These are phyloP conservation scores for Phytophthora pistaciae DNA, from an alignment of 352 stramenopile genomes.

Conservation along the genomic window DNA sequence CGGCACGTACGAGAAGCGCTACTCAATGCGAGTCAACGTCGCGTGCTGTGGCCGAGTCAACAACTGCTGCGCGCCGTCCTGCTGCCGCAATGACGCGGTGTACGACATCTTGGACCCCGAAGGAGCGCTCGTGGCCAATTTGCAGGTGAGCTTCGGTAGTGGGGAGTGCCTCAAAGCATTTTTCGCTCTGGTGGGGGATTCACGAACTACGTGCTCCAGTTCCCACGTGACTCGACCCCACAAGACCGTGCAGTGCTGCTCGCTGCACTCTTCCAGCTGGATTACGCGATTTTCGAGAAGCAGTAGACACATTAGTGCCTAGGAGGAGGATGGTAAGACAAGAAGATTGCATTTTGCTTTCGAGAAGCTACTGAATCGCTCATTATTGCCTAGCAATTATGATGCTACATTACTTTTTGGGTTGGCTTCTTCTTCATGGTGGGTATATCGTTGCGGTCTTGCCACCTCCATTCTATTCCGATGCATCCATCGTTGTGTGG, in stretches of 20 bases:
- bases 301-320: slow-evolving; percentile 2
- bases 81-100: slow-evolving; percentile 68
- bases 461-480: not conserved
- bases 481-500: slow-evolving; percentile 1
- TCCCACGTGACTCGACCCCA: slow-evolving; percentile 59
- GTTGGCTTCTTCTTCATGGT: not conserved
- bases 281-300: slow-evolving; percentile 69
- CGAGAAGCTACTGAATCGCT: not conserved
- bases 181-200: slow-evolving; percentile 52
- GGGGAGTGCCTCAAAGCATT: slow-evolving; percentile 34
- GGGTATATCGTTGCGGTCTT: not conserved
- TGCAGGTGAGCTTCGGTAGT: slow-evolving; percentile 64
- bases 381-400: not conserved
- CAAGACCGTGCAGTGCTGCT: slow-evolving; percentile 67
- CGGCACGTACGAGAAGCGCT: slow-evolving; percentile 62
- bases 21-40: slow-evolving; percentile 61
- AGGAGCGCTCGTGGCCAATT: slow-evolving; percentile 54
- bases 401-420: slow-evolving; percentile 5
- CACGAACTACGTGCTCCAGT: slow-evolving; percentile 72
- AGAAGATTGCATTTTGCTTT: not conserved
- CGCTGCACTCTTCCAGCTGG: slow-evolving; percentile 65
- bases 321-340: not conserved
- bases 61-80: slow-evolving; percentile 77
- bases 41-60: slow-evolving; percentile 68
- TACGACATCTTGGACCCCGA: slow-evolving; percentile 74